Base-by-base conservation (phyloP, 2,329 filamentous ascomycete species). In the Lasiodiplodia gonubiensis region DNA sequence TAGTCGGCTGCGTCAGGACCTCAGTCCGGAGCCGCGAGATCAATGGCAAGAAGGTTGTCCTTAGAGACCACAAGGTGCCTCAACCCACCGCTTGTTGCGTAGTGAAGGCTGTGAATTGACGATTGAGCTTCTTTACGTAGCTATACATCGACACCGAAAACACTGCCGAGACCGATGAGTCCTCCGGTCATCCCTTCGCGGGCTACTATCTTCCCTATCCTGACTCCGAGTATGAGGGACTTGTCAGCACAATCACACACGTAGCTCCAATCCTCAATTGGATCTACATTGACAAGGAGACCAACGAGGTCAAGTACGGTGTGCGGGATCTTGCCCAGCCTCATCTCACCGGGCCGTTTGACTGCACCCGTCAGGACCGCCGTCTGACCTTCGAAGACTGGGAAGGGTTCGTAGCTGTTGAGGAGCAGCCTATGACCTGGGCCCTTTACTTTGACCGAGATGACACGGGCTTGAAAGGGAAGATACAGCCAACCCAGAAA, bases 171-270 rank as follows among this genome's bases (percentile, higher is more conserved):
- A 27, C 64, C 6, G 51, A 49, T 27, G 39, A 57, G 37, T 35
- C 42, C 4, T 48, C 59, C 3, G 59, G 59, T 2, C 86, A 88
- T 73, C 80, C 82, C 1, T 85, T 84, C 49, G 80, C 84, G 35
- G 85, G 86, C 0, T 88, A 89, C 71, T 88, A 86, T 71, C 83
- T 88, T 65, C 81, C 83, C 3, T 88, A 89, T 68, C 86, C 87
- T 10, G 84, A 85, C 54, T 78, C 80, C 11, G 81, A 83, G 5
- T 80, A 84, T 14, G 80, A 86, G 61, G 86, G 86, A 0, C 79
- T 87, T 11, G 86, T 88, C 0, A 85, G 84, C 0, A 86, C 85
- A 7, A 84, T 87, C 57, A 80, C 81, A 11, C 77, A 80, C 48
- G 80, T 84, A 54, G 76, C 76, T 3, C 77, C 77, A 0, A 76